Evolutionary conservation across 768 basidiomycete genomes (phyloP), one percentile per base, ranked within the genome.

Genomic region (Pisolithus microcarpus): DNA sequence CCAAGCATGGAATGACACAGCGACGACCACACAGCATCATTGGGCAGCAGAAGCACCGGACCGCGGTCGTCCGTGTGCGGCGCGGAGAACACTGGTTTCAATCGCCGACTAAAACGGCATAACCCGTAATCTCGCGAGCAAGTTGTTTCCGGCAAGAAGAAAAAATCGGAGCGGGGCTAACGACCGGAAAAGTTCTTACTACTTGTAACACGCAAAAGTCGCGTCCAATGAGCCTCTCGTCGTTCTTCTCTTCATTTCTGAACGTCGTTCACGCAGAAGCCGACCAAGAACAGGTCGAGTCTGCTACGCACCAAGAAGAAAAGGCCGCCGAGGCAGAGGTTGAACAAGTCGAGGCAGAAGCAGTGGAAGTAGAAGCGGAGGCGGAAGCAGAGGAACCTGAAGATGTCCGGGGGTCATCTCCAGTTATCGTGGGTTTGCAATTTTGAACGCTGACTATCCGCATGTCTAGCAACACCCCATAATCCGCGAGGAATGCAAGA

Each of bases 401-500:
- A 68, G 91, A 93, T 65, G 90, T 93, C 60, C 64, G 86, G 80
- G 19, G 43, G 30, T 30, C 30, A 49, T 40, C 15, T 34, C 18
- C 13, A 37, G 24, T 45, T 42, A 3, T 19, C 16, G 15, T 42
- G 2, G 50, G 30, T 5, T n/a, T 23, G 13, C 23, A 13, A 18
- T 28, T 8, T n/a, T 15, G 39, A 34, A 11, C 44, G 23, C 42
- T 55, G n/a, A 50, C 46, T 23, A 0, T 28, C 10, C 26, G 36
- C 45, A 8, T 13, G 52, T 44, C 39, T 54, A 95, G 91, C 42
- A 73, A 21, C 79, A 86, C 26, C 90, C 91, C 24, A 67, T 64
- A 36, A 69, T 95, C 52, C 78, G 84, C 50, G 88, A 90, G 40
- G 85, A 89, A 58, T 91, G 88, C 69, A 75, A 85, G 61, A 66